phyloP scores from a whole-genome alignment of 805 yeast species.

The Candida ortonii region DNA sequence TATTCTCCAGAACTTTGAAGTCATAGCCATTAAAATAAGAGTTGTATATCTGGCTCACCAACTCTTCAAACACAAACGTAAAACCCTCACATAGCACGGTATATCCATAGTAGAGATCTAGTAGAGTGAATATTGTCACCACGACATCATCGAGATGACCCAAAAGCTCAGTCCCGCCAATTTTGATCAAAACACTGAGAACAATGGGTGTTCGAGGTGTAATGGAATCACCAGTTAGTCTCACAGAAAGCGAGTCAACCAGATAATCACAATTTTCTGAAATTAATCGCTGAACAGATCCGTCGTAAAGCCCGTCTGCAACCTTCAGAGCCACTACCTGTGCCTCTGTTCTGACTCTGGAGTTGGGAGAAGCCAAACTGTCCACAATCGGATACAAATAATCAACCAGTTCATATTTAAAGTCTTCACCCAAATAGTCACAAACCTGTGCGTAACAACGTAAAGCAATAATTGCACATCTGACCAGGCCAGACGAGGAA shows the following conservation, averaged over 20 bases:
- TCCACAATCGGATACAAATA: constrained; percentile 71
- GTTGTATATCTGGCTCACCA: constrained; percentile 47
- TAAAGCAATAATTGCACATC: constrained; percentile 36
- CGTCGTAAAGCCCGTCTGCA: constrained; percentile 49
- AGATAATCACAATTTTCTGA: constrained; percentile 74
- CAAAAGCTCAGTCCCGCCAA: constrained; percentile 67
- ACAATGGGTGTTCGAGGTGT: constrained; percentile 73
- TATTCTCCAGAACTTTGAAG: constrained; percentile 20
- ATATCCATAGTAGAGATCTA: constrained; percentile 87
- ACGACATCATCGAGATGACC: constrained; percentile 70
- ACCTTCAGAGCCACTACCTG: constrained; percentile 50
- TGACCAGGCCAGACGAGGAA: constrained; percentile 10
- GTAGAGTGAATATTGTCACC: constrained; percentile 61
- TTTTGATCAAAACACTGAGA: constrained; percentile 61
- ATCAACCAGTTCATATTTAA: constrained; percentile 62
- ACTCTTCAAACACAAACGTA: constrained; percentile 63
- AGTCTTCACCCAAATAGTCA: constrained; percentile 35
- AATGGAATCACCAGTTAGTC: constrained; percentile 65
- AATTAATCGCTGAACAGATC: constrained; percentile 56
- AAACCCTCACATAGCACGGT: constrained; percentile 67
- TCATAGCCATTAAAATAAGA: constrained; percentile 33
- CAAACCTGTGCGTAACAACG: constrained; percentile 40
- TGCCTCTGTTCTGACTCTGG: constrained; percentile 48
- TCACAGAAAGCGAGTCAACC: constrained; percentile 71
- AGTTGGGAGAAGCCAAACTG: constrained; percentile 57